These are phyloP conservation scores for Penicillium flavigenum DNA, from an alignment of 495 filamentous ascomycete species.

Conservation along the genomic window DNA sequence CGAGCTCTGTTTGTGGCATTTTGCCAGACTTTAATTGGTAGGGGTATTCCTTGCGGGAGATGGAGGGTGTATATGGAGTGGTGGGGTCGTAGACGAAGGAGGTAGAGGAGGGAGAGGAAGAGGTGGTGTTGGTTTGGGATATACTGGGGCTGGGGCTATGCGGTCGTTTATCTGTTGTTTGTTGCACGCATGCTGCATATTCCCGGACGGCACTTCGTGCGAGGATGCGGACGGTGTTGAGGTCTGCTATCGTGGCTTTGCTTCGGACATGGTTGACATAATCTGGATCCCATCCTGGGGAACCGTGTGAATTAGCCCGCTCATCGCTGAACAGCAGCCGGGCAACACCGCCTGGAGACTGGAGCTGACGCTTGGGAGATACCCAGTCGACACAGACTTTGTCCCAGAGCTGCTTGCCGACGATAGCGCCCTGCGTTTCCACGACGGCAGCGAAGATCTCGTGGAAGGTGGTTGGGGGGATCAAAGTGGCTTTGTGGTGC, in stretches of 20 bases:
- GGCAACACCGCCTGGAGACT: conserved; percentile 33
- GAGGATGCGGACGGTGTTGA: conserved; percentile 46
- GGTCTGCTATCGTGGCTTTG: conserved; percentile 36
- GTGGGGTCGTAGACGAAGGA: conserved; percentile 11
- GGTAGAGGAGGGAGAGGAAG: not conserved
- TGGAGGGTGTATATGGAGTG: conserved; percentile 7
- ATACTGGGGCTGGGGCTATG: not conserved
- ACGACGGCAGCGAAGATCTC: conserved; percentile 47
- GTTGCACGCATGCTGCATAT: conserved; percentile 12
- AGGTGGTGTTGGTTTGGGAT: not conserved
- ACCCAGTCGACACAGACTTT: conserved; percentile 41
- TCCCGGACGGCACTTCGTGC: conserved; percentile 39
- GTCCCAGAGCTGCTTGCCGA: conserved; percentile 42
- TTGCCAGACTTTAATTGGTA: conserved; percentile 7
- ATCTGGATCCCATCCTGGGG: conserved; percentile 32
- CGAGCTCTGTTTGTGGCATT: conserved; percentile 16
- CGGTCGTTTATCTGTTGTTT: not conserved
- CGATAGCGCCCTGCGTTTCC: conserved; percentile 43
- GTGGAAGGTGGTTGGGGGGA: conserved; percentile 48
- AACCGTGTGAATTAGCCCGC: conserved; percentile 23
- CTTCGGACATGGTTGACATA: conserved; percentile 29
- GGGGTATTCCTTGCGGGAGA: conserved; percentile 4
- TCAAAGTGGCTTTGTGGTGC: conserved; percentile 24
- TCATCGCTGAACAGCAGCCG: conserved; percentile 28
- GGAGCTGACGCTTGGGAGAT: conserved; percentile 22